Evolutionary conservation across 2,329 filamentous ascomycete genomes (phyloP).

Genomic region (Phoma sp.): DNA sequence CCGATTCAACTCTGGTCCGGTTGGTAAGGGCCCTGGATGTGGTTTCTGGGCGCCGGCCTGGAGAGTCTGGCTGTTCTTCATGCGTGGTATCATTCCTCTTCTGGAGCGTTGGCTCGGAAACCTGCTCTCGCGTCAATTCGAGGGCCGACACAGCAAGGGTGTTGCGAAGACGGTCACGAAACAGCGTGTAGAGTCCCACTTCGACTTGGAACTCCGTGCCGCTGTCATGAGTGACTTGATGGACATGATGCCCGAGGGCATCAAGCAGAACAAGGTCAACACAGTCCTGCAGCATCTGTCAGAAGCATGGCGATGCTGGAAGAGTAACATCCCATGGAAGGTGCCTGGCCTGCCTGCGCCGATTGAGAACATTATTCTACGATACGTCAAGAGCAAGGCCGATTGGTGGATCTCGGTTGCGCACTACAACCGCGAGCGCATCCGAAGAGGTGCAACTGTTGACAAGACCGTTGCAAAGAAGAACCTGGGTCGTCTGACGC

Average conservation of each 20-base stretch:
- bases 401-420: slow-evolving; percentile 99
- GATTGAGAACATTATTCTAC: slow-evolving; percentile 97
- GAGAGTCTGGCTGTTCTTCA: slow-evolving; percentile 99
- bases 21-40: slow-evolving; percentile 96
- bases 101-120: slow-evolving; percentile 98
- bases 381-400: slow-evolving; percentile 98
- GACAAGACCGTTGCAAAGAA: slow-evolving; percentile 99
- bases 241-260: slow-evolving; percentile 99
- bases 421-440: slow-evolving; percentile 98
- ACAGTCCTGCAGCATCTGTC: slow-evolving; percentile 96
- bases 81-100: slow-evolving; percentile 96
- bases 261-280: slow-evolving; percentile 99
- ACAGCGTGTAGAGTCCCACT: slow-evolving; percentile 98
- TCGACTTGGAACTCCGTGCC: slow-evolving; percentile 93
- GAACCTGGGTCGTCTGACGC: slow-evolving; percentile 91
- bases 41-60: slow-evolving; percentile 99
- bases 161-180: slow-evolving; percentile 99
- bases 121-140: slow-evolving; percentile 93
- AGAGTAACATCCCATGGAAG: slow-evolving; percentile 99
- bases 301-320: slow-evolving; percentile 99
- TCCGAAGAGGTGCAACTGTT: slow-evolving; percentile 92
- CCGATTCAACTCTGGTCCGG: slow-evolving; percentile 94
- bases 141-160: slow-evolving; percentile 97
- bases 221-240: slow-evolving; percentile 99
- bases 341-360: slow-evolving; percentile 94